phyloP scores from a whole-genome alignment of 2,329 filamentous ascomycete genomes.

The Colletotrichum limetticola region DNA sequence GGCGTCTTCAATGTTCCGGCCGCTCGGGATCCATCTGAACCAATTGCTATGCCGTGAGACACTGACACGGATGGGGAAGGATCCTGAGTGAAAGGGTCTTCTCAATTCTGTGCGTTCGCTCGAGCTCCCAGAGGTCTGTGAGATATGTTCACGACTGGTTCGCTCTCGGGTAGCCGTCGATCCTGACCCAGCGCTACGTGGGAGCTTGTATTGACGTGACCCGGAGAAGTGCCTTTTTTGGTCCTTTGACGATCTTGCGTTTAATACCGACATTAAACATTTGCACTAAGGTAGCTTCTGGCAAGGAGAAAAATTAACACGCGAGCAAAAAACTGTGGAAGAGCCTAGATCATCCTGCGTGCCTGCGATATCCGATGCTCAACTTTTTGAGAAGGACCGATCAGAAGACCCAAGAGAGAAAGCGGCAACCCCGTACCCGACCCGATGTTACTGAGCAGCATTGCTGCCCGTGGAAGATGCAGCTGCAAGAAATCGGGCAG shows the following conservation, averaged over 20 bases:
- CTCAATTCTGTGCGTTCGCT: neutral
- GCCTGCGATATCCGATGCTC: too few species aligned
- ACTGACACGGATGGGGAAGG: neutral
- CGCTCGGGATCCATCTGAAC: constrained; percentile 3
- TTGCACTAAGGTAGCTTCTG: too few species aligned
- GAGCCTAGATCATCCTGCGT: neutral
- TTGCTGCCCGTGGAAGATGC: neutral
- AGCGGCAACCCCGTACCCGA: neutral
- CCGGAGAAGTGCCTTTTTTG: neutral
- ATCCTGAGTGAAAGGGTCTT: neutral
- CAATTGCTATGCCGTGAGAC: neutral
- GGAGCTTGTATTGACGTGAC: neutral
- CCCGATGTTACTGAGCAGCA: neutral
- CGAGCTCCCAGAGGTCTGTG: neutral
- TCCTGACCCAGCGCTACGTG: neutral
- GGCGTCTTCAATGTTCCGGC: neutral
- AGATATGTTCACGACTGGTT: neutral
- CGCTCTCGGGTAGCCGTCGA: neutral
- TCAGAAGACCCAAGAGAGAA: neutral
- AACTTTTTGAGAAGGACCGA: too few species aligned
- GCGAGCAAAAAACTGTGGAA: neutral
- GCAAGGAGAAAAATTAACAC: neutral
- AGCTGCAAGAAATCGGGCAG: neutral
- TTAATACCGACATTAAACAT: too few species aligned
- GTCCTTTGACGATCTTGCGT: too few species aligned